Percentiles rank a stretch among this genome's conserved stretches.
phyloP scores from a whole-genome alignment of 345 rosid species.

The Eucalyptus marginata region DNA sequence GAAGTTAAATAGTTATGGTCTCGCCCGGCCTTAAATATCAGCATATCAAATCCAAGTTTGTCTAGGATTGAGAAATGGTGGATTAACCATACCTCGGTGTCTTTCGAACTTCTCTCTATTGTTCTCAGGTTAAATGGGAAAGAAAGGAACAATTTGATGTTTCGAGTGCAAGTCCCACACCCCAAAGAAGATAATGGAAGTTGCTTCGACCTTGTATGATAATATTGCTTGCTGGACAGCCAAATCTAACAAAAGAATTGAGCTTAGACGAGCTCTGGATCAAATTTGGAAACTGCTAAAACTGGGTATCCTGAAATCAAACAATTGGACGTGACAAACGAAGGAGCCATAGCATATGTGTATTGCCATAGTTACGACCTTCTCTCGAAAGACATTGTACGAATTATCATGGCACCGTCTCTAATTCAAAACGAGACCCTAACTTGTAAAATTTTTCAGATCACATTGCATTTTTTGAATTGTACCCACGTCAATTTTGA shows the following conservation, averaged over 20 bases:
- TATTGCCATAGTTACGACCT: not conserved
- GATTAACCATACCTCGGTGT: not conserved
- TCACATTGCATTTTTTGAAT: too few species aligned
- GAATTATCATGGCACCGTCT: accelerated
- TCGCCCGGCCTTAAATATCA: not conserved
- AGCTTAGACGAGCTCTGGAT: accelerated
- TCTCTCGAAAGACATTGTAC: accelerated
- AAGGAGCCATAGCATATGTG: not conserved
- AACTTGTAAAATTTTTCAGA: too few species aligned
- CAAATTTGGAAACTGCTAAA: accelerated
- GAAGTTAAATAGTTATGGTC: not conserved
- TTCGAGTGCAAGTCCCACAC: too few species aligned
- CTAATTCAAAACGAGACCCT: accelerated
- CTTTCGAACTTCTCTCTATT: too few species aligned
- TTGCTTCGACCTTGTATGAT: not conserved
- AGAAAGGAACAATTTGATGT: too few species aligned
- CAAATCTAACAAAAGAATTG: not conserved
- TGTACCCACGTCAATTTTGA: not conserved
- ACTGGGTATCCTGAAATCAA: accelerated
- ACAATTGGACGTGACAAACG: accelerated
- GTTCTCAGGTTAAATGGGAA: too few species aligned
- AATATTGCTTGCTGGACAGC: not conserved
- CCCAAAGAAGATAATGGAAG: not conserved
- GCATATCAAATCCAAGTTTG: not conserved
- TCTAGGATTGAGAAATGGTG: not conserved